These are phyloP conservation scores for Cryptococcus jaspeensis DNA, from an alignment of 1,284 basidiomycete genomes.

Conservation along the genomic window DNA sequence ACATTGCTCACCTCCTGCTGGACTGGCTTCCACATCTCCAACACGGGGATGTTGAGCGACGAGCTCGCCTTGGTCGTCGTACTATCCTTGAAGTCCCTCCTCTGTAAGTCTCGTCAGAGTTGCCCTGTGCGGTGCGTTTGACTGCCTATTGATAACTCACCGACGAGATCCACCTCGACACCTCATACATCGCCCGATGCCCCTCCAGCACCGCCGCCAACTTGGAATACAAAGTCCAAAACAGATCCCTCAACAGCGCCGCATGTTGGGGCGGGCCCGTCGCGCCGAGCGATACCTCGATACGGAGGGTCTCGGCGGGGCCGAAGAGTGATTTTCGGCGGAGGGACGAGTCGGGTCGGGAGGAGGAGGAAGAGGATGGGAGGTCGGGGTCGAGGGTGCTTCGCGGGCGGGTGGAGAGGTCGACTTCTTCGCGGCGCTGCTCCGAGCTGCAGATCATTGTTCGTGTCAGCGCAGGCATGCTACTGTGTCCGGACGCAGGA, in stretches of 20 bases:
- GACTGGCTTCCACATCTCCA: constrained; percentile 88
- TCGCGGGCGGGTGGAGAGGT: constrained; percentile 16
- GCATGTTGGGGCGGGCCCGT: constrained; percentile 72
- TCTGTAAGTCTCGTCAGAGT: constrained; percentile 53
- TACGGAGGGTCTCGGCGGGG: constrained; percentile 55
- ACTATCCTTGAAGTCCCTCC: constrained; percentile 81
- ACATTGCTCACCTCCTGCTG: constrained; percentile 71
- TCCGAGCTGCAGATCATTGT: constrained; percentile 8
- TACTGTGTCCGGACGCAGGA: not conserved
- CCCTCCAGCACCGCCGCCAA: constrained; percentile 94
- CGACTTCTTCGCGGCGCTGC: constrained; percentile 28
- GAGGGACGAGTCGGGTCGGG: constrained; percentile 6
- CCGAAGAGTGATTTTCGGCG: constrained; percentile 21
- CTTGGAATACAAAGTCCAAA: constrained; percentile 98
- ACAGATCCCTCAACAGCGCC: constrained; percentile 85
- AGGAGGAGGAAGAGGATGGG: not conserved
- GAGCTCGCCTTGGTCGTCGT: constrained; percentile 65
- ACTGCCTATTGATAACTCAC: constrained; percentile 55
- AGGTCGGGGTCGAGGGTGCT: constrained; percentile 16
- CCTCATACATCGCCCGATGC: constrained; percentile 86
- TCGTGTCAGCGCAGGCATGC: not conserved
- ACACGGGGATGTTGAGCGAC: constrained; percentile 64
- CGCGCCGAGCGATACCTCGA: constrained; percentile 70
- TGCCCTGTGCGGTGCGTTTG: not conserved
- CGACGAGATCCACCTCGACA: constrained; percentile 79